Percentiles rank a stretch among this genome's conserved stretches.
Conservation (phyloP, 2,329 filamentous ascomycete genomes). For the Lanzia echinophila region DNA sequence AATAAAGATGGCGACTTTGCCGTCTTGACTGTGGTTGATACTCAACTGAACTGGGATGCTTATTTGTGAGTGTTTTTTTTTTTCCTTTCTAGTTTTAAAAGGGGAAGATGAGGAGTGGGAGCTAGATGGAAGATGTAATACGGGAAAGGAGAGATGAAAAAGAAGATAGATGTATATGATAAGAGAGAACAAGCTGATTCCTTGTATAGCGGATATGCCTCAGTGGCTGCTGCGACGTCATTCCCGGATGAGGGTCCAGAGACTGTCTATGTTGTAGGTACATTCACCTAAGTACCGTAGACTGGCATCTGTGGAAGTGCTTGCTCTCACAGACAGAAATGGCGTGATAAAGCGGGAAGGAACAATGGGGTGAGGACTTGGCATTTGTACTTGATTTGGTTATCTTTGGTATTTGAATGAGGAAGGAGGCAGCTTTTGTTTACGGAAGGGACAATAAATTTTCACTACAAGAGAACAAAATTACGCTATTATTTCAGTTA, state of each 20-base stretch:
- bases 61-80: slow-evolving; percentile 8
- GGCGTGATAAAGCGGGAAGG: not conserved
- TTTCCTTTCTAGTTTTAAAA: not conserved
- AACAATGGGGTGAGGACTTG: too few relatives aligned
- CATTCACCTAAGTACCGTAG: not conserved
- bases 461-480: too few relatives aligned
- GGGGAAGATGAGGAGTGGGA: not conserved
- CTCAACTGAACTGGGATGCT: not conserved
- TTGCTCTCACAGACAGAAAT: not conserved
- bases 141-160: not conserved
- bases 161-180: not conserved
- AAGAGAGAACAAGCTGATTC: not conserved
- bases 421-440: too few relatives aligned
- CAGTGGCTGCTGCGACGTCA: not conserved
- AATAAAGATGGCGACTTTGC: slow-evolving; percentile 10
- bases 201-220: slow-evolving; percentile 9
- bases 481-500: too few relatives aligned
- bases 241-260: slow-evolving; percentile 12
- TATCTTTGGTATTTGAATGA: too few relatives aligned
- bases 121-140: not conserved
- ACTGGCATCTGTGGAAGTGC: not conserved
- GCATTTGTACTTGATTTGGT: too few relatives aligned
- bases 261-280: slow-evolving; percentile 11
- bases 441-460: too few relatives aligned
- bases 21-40: slow-evolving; percentile 14